These are phyloP conservation scores for Phaffomyces thermotolerans DNA, from an alignment of 805 yeast species.

Conservation along the genomic window DNA sequence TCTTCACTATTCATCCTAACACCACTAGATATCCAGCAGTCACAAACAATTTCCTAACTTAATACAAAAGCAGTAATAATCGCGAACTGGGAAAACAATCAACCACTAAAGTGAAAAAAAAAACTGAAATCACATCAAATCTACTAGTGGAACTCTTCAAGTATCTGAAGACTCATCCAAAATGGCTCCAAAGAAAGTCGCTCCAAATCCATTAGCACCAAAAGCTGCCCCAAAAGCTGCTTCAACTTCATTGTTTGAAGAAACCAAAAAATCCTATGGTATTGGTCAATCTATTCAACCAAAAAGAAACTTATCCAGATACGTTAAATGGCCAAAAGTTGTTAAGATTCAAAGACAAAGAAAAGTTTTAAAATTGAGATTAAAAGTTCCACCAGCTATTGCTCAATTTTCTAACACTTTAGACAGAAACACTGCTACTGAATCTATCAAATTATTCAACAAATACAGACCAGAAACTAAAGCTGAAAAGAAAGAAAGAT, in stretches of 20 bases:
- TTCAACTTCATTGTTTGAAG: conserved; percentile 83
- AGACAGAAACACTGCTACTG: conserved; percentile 98
- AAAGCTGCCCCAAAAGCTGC: conserved; percentile 93
- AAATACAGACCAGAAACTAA: conserved; percentile 98
- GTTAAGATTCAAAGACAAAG: conserved; percentile 98
- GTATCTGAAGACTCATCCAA: background rate
- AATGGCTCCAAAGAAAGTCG: background rate
- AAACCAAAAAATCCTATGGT: conserved; percentile 91
- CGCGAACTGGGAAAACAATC: conserved; percentile 3
- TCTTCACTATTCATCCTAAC: background rate
- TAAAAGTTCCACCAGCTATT: conserved; percentile 98
- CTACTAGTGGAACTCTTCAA: too few species aligned
- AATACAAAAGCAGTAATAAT: background rate
- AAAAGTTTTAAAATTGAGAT: conserved; percentile 90
- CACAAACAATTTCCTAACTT: background rate
- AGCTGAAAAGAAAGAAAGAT: conserved; percentile 98
- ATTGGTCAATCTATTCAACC: conserved; percentile 95
- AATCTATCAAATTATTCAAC: conserved; percentile 94
- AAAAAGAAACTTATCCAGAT: conserved; percentile 92
- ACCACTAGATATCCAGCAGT: conserved; percentile 1
- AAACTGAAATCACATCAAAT: too few species aligned
- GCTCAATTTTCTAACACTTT: conserved; percentile 93
- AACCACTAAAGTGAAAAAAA: background rate
- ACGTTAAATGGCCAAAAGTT: conserved; percentile 98
- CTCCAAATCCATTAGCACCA: conserved; percentile 6